Evolutionary conservation across 768 basidiomycete species (phyloP), one percentile per base, ranked within the genome.

Genomic region (Hypholoma fasciculare): DNA sequence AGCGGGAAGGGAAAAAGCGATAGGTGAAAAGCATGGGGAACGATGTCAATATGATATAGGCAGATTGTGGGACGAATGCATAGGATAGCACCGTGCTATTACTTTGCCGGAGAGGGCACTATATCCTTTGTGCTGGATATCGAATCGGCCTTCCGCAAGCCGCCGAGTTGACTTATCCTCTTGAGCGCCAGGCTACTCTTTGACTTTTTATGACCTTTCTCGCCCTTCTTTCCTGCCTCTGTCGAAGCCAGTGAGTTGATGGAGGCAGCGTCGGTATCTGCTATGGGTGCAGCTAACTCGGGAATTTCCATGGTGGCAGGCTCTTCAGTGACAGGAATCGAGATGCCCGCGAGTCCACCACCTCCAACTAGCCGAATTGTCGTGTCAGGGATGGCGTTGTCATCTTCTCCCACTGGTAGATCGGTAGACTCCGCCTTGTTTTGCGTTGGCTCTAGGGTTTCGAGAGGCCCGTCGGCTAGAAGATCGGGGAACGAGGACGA

Each of bases 351-450:
- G 20, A 74, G 70, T 16, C 83, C 83, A 17, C 81, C 80, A 2
- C 78, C 82, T 17, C 85, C 86, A n/a, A 88, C 79, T 13, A 88
- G 68, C 44, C 84, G 82, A 52, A 88, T 78, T 12, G 83, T 85
- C 11, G 77, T 72, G 47, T 78, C 76, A 17, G 76, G 65, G 19
- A 69, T 63, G 26, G 61, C 61, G 11, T 60, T 51, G 7, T 55
- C 60, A 8, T 56, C 50, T 13, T 56, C 57, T 42, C 53, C 30
- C 19, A 59, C 58, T 20, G 56, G 37, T 9, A 17, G 14, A 54
- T 17, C n/a, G 2, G 44, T 26, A 17, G 55, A 48, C 26, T 56
- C 23, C 19, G 40, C 46, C 26, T 54, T 43, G 12, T 56, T 20
- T 5, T 44, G 20, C 9, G 59, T 42, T 16, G 52, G 47, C 6